phyloP scores from a whole-genome alignment of 2,329 filamentous ascomycete genomes.

The Trichoderma sp. region DNA sequence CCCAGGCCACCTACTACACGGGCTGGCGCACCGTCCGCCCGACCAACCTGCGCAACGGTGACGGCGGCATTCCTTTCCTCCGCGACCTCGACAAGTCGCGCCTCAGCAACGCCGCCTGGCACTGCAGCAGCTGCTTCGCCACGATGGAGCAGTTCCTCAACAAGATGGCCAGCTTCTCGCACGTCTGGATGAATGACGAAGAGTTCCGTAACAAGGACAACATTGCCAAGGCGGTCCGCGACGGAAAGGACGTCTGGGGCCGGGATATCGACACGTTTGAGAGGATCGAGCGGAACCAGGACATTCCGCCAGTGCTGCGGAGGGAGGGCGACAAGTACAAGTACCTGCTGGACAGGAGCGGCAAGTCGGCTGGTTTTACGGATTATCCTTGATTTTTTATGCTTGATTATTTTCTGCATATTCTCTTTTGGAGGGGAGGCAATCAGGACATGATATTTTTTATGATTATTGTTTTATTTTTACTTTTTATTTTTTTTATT shows the following conservation, averaged over 20 bases:
- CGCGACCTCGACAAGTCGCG: slow-evolving; percentile 43
- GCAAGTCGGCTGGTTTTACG: slow-evolving; percentile 45
- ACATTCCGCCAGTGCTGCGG: slow-evolving; percentile 50
- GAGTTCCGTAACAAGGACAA: slow-evolving; percentile 45
- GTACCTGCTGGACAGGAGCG: slow-evolving; percentile 47
- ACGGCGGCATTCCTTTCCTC: slow-evolving; percentile 39
- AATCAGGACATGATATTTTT: background rate
- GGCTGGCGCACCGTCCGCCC: slow-evolving; percentile 49
- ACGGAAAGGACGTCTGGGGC: slow-evolving; percentile 55
- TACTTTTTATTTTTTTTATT: background rate
- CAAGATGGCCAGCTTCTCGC: slow-evolving; percentile 57
- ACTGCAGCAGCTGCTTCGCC: slow-evolving; percentile 60
- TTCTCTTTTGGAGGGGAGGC: background rate
- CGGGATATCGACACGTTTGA: slow-evolving; percentile 46
- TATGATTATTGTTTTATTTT: background rate
- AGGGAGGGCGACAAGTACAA: slow-evolving; percentile 39
- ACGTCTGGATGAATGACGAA: slow-evolving; percentile 50
- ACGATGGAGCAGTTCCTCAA: slow-evolving; percentile 53
- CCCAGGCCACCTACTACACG: slow-evolving; percentile 56
- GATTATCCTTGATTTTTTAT: slow-evolving; percentile 39
- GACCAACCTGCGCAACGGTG: slow-evolving; percentile 50
- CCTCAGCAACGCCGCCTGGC: slow-evolving; percentile 54
- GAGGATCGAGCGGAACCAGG: slow-evolving; percentile 47
- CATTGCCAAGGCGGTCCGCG: slow-evolving; percentile 50
- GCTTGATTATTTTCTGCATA: background rate